Evolutionary conservation across 2,329 filamentous ascomycete species (phyloP), one percentile per base, ranked within the genome.

Genomic region (Epichloe sp.): DNA sequence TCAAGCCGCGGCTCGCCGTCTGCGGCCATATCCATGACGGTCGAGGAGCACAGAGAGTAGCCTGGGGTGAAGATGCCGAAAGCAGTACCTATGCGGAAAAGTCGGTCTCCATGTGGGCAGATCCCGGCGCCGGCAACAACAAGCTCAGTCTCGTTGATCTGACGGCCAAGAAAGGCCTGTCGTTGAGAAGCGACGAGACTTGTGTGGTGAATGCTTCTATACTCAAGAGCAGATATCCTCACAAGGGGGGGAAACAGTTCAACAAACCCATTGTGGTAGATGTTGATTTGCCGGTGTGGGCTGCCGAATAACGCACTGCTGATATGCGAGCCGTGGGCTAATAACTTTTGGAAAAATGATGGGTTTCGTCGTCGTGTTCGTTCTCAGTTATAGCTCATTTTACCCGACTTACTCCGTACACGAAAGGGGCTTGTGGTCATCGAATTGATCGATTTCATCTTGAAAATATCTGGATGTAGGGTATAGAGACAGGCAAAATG

Each of bases 181-280:
- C 47, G 26, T 42, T 49, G 43, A 37, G 26, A 10, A 11, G 21
- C 19, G 43, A 35, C 17, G 85, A 91, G 69, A 93, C 86, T 1
- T 90, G 82, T 62, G 70, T 94, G 49, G 77, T 93, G 58, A 94
- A 95, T 67, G 86, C 86, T 31, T 82, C 87, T 19, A 82, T 90
- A 55, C 77, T 85, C 73, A 80, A 80, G 43, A 81, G 74, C 21
- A 82, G 77, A 54, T 83, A 79, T 67, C 83, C 83, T 47, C 80
- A 85, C 55, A 59, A 75, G 72, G 23, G 23, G 2, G 79, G 79
- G 15, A 86, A 82, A 63, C 73, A 67, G 54, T 81, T 86, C 66
- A 82, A 90, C 65, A 86, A 89, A 62, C 83, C 88, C 19, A 84
- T 94, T 57, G 83, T 94, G n/a, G 81, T 95, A 12, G 87, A 95